Percentiles rank a stretch among this genome's conserved stretches.
Conservation (phyloP, 2,329 filamentous ascomycete species). For the Botrytis medusae region DNA sequence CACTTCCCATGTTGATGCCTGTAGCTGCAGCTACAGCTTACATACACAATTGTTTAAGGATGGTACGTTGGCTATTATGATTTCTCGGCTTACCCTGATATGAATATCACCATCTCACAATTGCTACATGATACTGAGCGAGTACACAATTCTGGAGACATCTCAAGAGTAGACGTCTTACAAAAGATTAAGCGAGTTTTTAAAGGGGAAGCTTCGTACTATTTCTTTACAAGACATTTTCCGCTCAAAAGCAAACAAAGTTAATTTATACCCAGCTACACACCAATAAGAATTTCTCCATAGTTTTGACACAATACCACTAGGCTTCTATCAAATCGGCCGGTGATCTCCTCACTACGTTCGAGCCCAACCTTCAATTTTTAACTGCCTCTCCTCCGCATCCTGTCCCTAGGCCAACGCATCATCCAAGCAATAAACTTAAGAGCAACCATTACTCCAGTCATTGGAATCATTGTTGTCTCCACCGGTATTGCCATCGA, state of each 20-base stretch:
- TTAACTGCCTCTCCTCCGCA: not conserved
- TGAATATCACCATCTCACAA: not conserved
- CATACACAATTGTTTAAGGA: not conserved
- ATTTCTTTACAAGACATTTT: not conserved
- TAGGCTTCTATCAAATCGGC: not conserved
- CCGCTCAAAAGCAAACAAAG: not conserved
- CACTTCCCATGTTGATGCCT: not conserved
- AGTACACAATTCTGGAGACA: not conserved
- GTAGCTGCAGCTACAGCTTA: not conserved
- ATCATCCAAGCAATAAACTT: not conserved
- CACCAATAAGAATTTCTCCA: too few species aligned
- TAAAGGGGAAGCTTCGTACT: not conserved
- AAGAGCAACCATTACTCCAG: not conserved
- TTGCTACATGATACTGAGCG: not conserved
- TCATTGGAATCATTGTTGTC: not conserved
- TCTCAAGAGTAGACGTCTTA: not conserved
- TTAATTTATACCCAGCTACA: not conserved
- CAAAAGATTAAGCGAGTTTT: not conserved
- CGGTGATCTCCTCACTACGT: not conserved
- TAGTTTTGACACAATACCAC: not conserved
- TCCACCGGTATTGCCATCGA: not conserved
- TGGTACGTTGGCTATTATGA: not conserved
- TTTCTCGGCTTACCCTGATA: not conserved
- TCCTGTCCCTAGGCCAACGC: too few species aligned
- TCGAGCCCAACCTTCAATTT: not conserved